Percentiles rank a stretch among this genome's conserved stretches.
Conservation (phyloP, 257 asterid species). For the Thymus quinquecostatus region DNA sequence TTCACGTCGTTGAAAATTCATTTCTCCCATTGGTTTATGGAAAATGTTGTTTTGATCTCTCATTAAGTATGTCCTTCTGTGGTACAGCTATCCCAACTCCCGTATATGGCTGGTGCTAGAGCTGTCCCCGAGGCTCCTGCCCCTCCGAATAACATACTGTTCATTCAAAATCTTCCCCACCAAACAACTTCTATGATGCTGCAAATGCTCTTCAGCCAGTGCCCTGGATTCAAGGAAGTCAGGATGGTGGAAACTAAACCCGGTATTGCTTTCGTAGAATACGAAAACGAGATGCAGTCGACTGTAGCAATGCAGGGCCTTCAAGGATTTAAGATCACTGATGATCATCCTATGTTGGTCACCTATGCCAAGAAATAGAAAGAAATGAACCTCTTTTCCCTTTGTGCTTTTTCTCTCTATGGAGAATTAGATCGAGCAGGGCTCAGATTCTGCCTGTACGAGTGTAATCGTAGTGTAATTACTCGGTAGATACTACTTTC, state of each 20-base stretch:
- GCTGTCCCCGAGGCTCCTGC: conserved; percentile 88
- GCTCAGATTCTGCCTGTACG: conserved; percentile 21
- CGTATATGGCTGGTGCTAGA: conserved; percentile 73
- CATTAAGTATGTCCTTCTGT: conserved; percentile 20
- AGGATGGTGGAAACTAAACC: conserved; percentile 97
- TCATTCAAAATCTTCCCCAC: conserved; percentile 91
- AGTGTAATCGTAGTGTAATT: conserved; percentile 49
- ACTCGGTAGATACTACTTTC: conserved; percentile 31
- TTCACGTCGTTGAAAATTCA: neutral
- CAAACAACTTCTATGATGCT: conserved; percentile 95
- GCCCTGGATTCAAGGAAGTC: conserved; percentile 91
- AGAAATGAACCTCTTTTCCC: too few relatives aligned
- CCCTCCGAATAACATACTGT: conserved; percentile 90
- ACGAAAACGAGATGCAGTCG: conserved; percentile 91
- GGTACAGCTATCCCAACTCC: conserved; percentile 81
- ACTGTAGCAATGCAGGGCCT: conserved; percentile 87
- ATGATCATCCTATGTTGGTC: conserved; percentile 77
- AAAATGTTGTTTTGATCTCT: neutral
- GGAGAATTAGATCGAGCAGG: too few relatives aligned
- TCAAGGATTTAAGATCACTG: conserved; percentile 83
- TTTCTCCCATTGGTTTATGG: neutral
- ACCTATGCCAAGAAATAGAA: conserved; percentile 90
- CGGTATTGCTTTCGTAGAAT: conserved; percentile 94
- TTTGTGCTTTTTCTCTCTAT: too few relatives aligned
- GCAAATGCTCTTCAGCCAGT: conserved; percentile 92